Base-by-base conservation (phyloP, 768 basidiomycete species). In the Amanita inopinata region DNA sequence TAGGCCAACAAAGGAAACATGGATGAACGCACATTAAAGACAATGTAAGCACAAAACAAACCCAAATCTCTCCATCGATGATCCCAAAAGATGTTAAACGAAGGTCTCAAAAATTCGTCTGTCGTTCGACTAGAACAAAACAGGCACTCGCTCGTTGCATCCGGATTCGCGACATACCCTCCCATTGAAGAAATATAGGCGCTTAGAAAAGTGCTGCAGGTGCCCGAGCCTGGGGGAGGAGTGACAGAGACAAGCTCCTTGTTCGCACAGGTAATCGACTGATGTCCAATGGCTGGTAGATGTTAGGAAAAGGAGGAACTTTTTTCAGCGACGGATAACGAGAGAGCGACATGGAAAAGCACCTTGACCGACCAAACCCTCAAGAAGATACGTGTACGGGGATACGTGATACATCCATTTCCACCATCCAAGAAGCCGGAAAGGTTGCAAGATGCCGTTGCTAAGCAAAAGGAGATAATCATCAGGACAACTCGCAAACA, bases 381-480 rank as follows among this genome's bases (percentile, higher is more conserved):
- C 70, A 28, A 74, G 66, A 24, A 78, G 54, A 44, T 78, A 77
- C 1, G 69, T 71, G 47, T 59, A 71, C 0, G 74, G 73, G 1
- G 74, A 72, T 4, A 73, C 39, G 35, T 58, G 62, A 45, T 77
- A 83, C 80, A 83, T 80, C 80, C 81, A 84, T 39, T 59, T 54
- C 82, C 82, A 85, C 74, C 79, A 80, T 8, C 74, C 73, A 2
- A 84, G 71, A 12, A 66, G 63, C 5, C 65, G 50, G 53, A 63
- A 79, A 5, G 82, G 82, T 50, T 85, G 83, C 3, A 85, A 53
- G 27, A 83, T 77, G 47, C 80, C 81, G 48, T 81, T 69, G 52
- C 74, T 77, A 48, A 23, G 11, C 9, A 15, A n/a, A 7, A 37
- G 27, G 28, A 28, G 36, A 39, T 32, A 33, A 15, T 15, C 35